Evolutionary conservation across 2,329 filamentous ascomycete genomes (phyloP).

Genomic region (Elsinoe fawcettii): DNA sequence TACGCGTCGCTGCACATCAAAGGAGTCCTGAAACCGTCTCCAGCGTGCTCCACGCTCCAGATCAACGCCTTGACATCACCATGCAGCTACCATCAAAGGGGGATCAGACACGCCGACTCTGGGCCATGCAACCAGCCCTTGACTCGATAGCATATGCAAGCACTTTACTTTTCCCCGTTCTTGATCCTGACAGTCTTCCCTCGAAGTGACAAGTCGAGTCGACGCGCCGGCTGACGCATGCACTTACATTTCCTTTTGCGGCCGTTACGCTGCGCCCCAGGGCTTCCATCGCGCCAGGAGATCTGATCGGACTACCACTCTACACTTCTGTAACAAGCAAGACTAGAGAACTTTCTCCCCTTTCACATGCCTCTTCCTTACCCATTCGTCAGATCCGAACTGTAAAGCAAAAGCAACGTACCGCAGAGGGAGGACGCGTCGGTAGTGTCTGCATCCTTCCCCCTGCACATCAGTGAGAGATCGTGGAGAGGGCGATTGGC

Average conservation of each 20-base stretch:
- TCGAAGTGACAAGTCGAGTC: too few species aligned
- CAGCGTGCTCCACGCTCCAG: neutral
- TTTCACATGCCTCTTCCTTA: too few species aligned
- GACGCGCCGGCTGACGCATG: neutral
- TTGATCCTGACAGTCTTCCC: neutral
- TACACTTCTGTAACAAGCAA: too few species aligned
- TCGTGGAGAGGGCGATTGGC: neutral
- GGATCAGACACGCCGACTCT: neutral
- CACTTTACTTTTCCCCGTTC: neutral
- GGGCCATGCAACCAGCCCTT: too few species aligned
- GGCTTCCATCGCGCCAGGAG: too few species aligned
- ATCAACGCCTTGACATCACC: slow-evolving; percentile 3
- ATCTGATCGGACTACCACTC: too few species aligned
- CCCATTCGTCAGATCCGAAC: neutral
- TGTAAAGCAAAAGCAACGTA: neutral
- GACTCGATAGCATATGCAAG: too few species aligned
- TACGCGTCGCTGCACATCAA: neutral
- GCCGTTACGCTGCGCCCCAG: neutral
- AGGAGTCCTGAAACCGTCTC: slow-evolving; percentile 12
- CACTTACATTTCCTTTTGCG: neutral
- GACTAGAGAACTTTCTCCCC: too few species aligned
- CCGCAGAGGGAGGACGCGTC: neutral
- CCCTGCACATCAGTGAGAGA: too few species aligned
- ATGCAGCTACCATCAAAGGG: neutral
- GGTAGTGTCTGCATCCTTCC: neutral